Percentiles rank a stretch among this genome's conserved stretches.
These are phyloP conservation scores for Vaccinium darrowii DNA, from an alignment of 148 eudicot genomes.

Conservation along the genomic window DNA sequence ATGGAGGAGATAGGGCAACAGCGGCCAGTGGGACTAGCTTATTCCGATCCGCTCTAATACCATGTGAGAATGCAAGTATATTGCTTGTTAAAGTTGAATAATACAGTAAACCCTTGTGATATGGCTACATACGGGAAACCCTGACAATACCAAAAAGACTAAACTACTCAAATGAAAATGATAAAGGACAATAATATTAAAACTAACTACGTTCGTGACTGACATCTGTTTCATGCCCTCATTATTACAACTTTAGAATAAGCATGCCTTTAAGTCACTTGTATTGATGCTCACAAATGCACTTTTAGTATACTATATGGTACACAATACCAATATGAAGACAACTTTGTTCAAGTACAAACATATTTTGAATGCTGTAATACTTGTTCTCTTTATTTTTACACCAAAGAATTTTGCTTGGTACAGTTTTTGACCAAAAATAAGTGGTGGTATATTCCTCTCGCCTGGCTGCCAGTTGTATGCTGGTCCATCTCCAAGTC, in stretches of 20 bases:
- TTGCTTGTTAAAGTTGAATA: neutral
- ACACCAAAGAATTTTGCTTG: slow-evolving; percentile 11
- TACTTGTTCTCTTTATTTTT: neutral
- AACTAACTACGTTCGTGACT: neutral
- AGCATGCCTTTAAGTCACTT: neutral
- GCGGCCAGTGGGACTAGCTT: neutral
- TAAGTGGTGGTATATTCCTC: slow-evolving; percentile 83
- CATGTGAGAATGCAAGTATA: neutral
- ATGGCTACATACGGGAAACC: neutral
- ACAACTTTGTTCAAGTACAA: neutral
- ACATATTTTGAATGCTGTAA: neutral
- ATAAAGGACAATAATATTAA: neutral
- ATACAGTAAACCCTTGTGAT: neutral
- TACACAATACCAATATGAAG: neutral
- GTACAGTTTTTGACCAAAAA: slow-evolving; percentile 77
- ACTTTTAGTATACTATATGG: neutral
- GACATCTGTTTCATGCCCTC: neutral
- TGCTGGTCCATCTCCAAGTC: slow-evolving; percentile 58
- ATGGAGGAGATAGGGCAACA: neutral
- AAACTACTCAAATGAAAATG: neutral
- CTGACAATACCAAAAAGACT: neutral
- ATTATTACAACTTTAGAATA: neutral
- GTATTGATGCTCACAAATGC: neutral
- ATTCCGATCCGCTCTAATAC: neutral
- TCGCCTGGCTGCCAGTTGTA: slow-evolving; percentile 88